Conservation (phyloP, 1,284 basidiomycete genomes). For the Malassezia yamatoensis region DNA sequence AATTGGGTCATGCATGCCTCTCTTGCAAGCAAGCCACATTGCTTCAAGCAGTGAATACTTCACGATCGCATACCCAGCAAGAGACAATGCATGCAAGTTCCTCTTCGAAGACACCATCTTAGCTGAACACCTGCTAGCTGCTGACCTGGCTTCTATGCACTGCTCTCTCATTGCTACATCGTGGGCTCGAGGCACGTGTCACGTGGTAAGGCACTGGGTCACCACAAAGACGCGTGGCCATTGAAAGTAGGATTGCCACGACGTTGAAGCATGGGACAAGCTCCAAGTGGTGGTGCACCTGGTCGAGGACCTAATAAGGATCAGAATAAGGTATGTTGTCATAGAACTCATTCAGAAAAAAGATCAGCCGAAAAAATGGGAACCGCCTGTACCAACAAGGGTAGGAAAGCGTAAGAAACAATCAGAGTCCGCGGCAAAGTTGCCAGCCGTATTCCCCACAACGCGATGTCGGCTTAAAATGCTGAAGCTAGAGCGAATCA, state of each 20-base stretch:
- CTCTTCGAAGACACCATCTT: too few species aligned
- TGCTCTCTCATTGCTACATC: too few species aligned
- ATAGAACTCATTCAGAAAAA: conserved; percentile 51
- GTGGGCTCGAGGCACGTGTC: neutral
- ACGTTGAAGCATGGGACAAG: conserved; percentile 28
- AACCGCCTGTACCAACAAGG: conserved; percentile 91
- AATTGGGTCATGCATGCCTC: too few species aligned
- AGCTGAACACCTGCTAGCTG: too few species aligned
- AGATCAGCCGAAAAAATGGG: conserved; percentile 76
- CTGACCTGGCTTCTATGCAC: too few species aligned
- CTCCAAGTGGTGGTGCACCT: conserved; percentile 31
- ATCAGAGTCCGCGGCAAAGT: conserved; percentile 78
- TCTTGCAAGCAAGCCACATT: too few species aligned
- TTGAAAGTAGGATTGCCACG: neutral
- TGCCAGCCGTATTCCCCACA: conserved; percentile 85
- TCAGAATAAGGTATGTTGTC: conserved; percentile 20
- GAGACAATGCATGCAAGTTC: too few species aligned
- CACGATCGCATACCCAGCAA: too few species aligned
- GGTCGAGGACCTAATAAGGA: conserved; percentile 33
- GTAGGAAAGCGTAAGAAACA: conserved; percentile 92
- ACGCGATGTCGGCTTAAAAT: conserved; percentile 91
- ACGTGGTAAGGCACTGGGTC: neutral
- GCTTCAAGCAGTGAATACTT: too few species aligned
- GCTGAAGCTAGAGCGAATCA: conserved; percentile 91
- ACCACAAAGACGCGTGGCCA: conserved; percentile 10